Evolutionary conservation across 441 rosid genomes (phyloP), one percentile per base, ranked within the genome.

Genomic region (Theobroma grandiflorum): DNA sequence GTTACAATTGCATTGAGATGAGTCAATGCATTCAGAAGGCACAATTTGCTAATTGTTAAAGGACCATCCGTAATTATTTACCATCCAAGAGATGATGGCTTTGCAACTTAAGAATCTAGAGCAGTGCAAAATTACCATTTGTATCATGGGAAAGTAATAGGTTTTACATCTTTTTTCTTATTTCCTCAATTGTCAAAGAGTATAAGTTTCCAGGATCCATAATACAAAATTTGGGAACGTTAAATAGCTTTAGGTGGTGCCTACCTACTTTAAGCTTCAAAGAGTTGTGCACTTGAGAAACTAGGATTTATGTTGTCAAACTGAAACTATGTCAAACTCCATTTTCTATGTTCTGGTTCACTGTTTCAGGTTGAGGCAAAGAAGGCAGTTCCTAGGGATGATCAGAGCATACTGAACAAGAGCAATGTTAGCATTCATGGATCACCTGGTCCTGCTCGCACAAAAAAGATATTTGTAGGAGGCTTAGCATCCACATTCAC

Each of bases 321-420:
- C 26, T n/a, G 43, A 43, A 61, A 43, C 31, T 50, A 9, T 35
- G 47, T 76, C 49, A n/a, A 75, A 47, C 35, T 20, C 61, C 26
- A 20, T 50, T 53, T 50, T 65, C 22, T 40, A 1, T 33, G 38
- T 31, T 20, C 18, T 50, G 40, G 55, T 61, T 64, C 40, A 61
- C 61, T 80, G 57, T 80, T 81, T 76, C 89, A 92, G 96, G 96
- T 92, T 78, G 96, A 92, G 86, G 96, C 94, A 15, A 92, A 92
- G 86, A 92, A 90, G 85, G 96, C 96, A 35, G 94, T 92, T 78
- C 96, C 94, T 3, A 86, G 96, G 79, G 96, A 92, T 81, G 96
- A 90, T 82, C 93, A 87, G 80, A 79, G 75, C 84, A 86, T 85
- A 10, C 72, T 85, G 52, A 88, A 71, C 87, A 88, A 88, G 84